A percentile compares a stretch with the other conserved stretches of the same genome.
These are phyloP conservation scores for Niveomyces coronatus DNA, from an alignment of 2,329 filamentous ascomycete genomes.

Conservation along the genomic window DNA sequence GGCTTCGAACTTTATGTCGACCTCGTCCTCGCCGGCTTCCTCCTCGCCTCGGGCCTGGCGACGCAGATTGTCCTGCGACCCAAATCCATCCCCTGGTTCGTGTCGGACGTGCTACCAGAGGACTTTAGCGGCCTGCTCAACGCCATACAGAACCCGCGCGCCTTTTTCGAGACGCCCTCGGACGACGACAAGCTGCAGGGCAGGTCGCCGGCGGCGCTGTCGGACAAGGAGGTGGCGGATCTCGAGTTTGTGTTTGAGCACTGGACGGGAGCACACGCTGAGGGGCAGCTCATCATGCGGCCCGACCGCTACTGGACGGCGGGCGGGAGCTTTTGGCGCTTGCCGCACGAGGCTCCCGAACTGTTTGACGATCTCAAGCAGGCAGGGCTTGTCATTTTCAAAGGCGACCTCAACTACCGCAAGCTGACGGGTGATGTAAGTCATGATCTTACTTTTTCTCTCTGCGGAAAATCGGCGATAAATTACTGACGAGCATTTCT, in stretches of 20 bases:
- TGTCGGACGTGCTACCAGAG: slow-evolving; percentile 80
- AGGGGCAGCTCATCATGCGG: slow-evolving; percentile 73
- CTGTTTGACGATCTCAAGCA: slow-evolving; percentile 69
- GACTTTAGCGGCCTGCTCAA: slow-evolving; percentile 79
- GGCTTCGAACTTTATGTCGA: slow-evolving; percentile 97
- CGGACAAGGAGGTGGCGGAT: slow-evolving; percentile 55
- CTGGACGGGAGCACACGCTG: slow-evolving; percentile 69
- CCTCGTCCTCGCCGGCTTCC: slow-evolving; percentile 80
- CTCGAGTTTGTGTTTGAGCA: slow-evolving; percentile 70
- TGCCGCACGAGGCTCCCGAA: slow-evolving; percentile 57
- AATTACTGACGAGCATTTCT: too few relatives aligned
- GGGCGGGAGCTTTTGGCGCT: slow-evolving; percentile 76
- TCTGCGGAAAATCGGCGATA: too few relatives aligned
- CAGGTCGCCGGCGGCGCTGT: slow-evolving; percentile 50
- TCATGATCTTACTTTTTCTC: too few relatives aligned
- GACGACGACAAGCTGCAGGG: slow-evolving; percentile 53
- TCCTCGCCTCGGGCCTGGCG: slow-evolving; percentile 74
- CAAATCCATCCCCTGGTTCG: slow-evolving; percentile 96
- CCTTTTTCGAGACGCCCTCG: slow-evolving; percentile 67
- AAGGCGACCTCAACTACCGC: slow-evolving; percentile 93
- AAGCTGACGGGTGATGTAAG: slow-evolving; percentile 84
- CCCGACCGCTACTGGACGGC: slow-evolving; percentile 90
- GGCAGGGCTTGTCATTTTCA: slow-evolving; percentile 87
- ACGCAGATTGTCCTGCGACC: slow-evolving; percentile 83
- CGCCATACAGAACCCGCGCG: slow-evolving; percentile 64